phyloP scores from a whole-genome alignment of 768 basidiomycete genomes.

The Amanita muscaria region DNA sequence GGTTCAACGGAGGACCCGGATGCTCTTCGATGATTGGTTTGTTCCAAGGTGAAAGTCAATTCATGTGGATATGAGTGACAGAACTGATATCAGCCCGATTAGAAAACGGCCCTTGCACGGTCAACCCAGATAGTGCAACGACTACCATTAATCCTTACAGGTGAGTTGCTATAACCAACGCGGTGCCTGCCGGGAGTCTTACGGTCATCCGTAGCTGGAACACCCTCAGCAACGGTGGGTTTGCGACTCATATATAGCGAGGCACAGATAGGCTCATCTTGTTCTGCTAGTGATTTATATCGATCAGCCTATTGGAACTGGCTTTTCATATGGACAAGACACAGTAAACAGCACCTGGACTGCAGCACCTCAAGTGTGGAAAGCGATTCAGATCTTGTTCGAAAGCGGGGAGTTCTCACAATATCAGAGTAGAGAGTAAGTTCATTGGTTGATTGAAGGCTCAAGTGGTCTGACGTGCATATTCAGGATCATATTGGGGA shows the following conservation, averaged over 20 bases:
- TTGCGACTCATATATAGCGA: neutral
- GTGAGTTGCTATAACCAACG: conserved; percentile 17
- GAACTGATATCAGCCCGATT: neutral
- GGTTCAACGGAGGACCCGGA: conserved; percentile 55
- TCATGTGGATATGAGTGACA: too few relatives aligned
- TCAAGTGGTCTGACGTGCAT: neutral
- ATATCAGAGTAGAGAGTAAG: conserved; percentile 46
- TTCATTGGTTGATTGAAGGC: neutral
- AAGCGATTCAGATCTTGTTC: conserved; percentile 54
- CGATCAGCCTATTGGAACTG: conserved; percentile 60
- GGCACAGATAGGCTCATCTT: neutral
- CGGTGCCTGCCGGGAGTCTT: neutral
- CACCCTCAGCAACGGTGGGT: conserved; percentile 53
- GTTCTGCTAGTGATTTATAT: conserved; percentile 51
- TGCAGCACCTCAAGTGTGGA: conserved; percentile 54
- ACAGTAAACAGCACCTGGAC: conserved; percentile 48
- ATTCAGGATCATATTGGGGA: conserved; percentile 50
- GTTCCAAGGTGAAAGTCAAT: conserved; percentile 37
- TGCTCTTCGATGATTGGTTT: conserved; percentile 59
- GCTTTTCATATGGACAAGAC: conserved; percentile 52
- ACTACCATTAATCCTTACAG: conserved; percentile 55
- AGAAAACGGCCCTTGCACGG: conserved; percentile 60
- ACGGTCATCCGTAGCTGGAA: conserved; percentile 45
- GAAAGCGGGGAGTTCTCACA: conserved; percentile 44
- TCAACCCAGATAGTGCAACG: conserved; percentile 43